Base-by-base conservation (phyloP, 495 filamentous ascomycete genomes). In the Lasiosphaeriaceae sp. region DNA sequence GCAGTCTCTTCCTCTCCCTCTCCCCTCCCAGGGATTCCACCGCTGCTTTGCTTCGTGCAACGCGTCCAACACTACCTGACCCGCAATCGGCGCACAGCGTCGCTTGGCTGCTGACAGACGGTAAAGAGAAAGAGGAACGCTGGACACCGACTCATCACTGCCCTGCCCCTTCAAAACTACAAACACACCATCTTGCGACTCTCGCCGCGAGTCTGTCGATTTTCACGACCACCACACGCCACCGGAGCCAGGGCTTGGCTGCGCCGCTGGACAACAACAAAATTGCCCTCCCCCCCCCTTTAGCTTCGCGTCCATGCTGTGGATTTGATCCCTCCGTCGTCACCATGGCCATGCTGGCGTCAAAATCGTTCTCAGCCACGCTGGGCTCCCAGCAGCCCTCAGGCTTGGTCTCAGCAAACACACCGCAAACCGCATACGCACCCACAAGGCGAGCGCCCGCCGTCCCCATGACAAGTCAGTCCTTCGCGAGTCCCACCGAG, bases 401-500 rank as follows among this genome's bases (percentile, higher is more conserved):
- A 20, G 71, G 82, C 41, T 80, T 81, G 47, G 75, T 85, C 26
- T 31, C 26, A 43, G 63, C 77, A 16, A 68, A 74, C 71, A 77
- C 70, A 62, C 80, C 71, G 72, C 74, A 69, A 66, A 77, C 68
- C 66, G 74, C 66, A 79, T 80, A 78, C 77, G 80, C 73, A 62
- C 79, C 67, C 60, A 67, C 67, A 55, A 74, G 80, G 59, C 79
- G 86, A 58, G 74, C 79, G 2, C 78, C 82, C 20, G 76, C 80
- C 29, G 73, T 83, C 48, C 77, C 78, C 46, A 76, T 80, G 58
- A 65, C 86, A 45, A 83, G 83, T 65, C 85, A 87, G 53, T 77
- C 82, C 43, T 95, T 90, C 59, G 77, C 86, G 19, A 95, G 90
- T 69, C 93, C 94, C 31, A 96, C 94, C 21, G 90, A 96, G 67